A percentile compares a stretch with the other conserved stretches of the same genome.
Evolutionary conservation across 495 filamentous ascomycete species (phyloP).

Genomic region (Melanomma pulvis-pyrius): DNA sequence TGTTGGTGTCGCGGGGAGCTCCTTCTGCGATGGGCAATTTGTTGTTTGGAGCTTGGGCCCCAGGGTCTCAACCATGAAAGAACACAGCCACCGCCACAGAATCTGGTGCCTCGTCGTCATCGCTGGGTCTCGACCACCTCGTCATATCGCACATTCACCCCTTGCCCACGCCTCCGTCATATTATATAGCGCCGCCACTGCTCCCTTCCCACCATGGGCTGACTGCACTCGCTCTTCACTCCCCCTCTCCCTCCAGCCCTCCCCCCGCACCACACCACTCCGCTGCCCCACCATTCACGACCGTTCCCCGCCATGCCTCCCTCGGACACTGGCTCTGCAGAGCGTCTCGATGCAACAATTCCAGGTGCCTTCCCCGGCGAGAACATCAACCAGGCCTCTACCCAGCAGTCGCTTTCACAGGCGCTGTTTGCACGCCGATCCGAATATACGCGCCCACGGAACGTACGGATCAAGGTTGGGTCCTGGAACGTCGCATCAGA

Average conservation of each 20-base stretch:
- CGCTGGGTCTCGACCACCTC: background rate
- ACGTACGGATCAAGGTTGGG: constrained; percentile 81
- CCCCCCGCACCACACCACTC: background rate
- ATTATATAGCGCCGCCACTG: background rate
- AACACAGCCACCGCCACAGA: background rate
- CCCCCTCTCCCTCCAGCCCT: background rate
- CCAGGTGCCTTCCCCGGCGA: constrained; percentile 46
- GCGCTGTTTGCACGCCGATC: constrained; percentile 69
- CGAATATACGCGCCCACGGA: constrained; percentile 73
- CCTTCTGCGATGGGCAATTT: background rate
- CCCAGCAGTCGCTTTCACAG: constrained; percentile 56
- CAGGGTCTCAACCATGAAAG: background rate
- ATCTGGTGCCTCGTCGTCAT: background rate
- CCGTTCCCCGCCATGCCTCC: constrained; percentile 27
- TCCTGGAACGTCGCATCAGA: constrained; percentile 93
- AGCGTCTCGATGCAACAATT: constrained; percentile 40
- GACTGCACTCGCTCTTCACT: background rate
- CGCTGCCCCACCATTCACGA: background rate
- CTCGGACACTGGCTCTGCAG: constrained; percentile 19
- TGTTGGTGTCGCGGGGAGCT: no score
- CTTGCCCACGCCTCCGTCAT: background rate
- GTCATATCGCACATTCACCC: background rate
- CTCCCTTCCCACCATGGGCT: background rate
- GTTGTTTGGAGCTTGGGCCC: background rate
- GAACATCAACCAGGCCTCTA: constrained; percentile 13